Conservation (phyloP, 164 flowering plant species). For the Kingdonia uniflora region DNA sequence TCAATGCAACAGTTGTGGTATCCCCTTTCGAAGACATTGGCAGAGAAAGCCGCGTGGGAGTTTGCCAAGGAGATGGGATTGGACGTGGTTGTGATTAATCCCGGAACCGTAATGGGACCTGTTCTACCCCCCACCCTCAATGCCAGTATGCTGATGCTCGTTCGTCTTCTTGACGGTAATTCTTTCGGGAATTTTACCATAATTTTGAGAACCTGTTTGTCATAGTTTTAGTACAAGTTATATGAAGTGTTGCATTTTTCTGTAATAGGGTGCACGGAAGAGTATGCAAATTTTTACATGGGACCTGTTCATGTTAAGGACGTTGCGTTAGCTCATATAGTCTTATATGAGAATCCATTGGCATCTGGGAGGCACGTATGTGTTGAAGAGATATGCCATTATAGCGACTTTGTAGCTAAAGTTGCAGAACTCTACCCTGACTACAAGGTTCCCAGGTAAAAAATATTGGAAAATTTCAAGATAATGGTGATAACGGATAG, state of each 20-base stretch:
- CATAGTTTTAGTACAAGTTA: too few relatives aligned
- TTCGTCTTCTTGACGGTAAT: constrained; percentile 74
- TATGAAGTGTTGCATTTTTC: not conserved
- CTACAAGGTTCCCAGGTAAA: too few relatives aligned
- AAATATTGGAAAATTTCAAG: too few relatives aligned
- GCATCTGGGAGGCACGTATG: constrained; percentile 87
- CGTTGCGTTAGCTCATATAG: constrained; percentile 78
- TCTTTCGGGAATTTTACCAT: not conserved
- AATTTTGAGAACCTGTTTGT: not conserved
- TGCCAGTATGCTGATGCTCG: constrained; percentile 76
- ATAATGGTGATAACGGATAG: too few relatives aligned
- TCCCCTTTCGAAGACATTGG: constrained; percentile 69
- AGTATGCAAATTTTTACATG: constrained; percentile 50
- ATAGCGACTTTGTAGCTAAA: constrained; percentile 76
- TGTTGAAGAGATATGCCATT: constrained; percentile 73
- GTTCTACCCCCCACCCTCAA: constrained; percentile 56
- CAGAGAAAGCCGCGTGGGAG: constrained; percentile 90
- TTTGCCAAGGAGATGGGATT: constrained; percentile 61
- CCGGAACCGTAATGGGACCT: constrained; percentile 91
- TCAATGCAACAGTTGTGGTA: constrained; percentile 79
- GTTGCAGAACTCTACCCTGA: constrained; percentile 84
- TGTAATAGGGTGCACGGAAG: constrained; percentile 55
- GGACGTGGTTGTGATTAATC: constrained; percentile 79
- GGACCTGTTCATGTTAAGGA: constrained; percentile 88
- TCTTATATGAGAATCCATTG: constrained; percentile 62